Conservation (phyloP, 2,329 filamentous ascomycete species). For the Fusarium vanettenii region DNA sequence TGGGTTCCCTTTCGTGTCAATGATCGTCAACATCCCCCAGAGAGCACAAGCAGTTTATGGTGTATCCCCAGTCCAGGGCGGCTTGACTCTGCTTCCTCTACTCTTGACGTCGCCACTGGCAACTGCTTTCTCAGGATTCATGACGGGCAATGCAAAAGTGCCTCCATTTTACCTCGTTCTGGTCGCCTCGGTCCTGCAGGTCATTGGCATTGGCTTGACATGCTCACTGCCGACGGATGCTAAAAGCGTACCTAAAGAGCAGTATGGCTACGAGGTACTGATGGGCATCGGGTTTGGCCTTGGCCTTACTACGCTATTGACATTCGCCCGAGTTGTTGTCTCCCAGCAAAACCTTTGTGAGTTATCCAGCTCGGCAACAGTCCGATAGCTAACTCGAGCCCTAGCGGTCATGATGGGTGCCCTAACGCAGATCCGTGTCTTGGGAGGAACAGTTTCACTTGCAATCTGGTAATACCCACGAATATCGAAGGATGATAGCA, state of each 20-base stretch:
- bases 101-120: conserved; percentile 25
- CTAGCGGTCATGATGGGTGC: conserved; percentile 32
- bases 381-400: background rate
- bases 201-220: conserved; percentile 25
- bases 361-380: accelerated
- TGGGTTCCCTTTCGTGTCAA: conserved; percentile 28
- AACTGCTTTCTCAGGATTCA: conserved; percentile 14
- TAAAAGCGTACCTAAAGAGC: background rate
- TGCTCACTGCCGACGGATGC: conserved; percentile 11
- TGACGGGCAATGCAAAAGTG: conserved; percentile 17
- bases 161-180: conserved; percentile 26
- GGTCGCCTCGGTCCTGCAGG: conserved; percentile 10
- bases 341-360: conserved; percentile 14
- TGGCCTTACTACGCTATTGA: conserved; percentile 21
- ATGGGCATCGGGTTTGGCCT: conserved; percentile 33
- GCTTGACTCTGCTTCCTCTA: conserved; percentile 15
- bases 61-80: conserved; percentile 13
- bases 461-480: conserved; percentile 9
- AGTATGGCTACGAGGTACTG: conserved; percentile 25
- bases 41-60: conserved; percentile 22
- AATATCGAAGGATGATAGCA: background rate
- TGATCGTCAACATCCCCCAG: conserved; percentile 29
- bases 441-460: conserved; percentile 31
- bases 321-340: conserved; percentile 18
- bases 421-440: conserved; percentile 21